A percentile compares a stretch with the other conserved stretches of the same genome.
Conservation (phyloP, 495 filamentous ascomycete genomes). For the Penicillium cataractarum region DNA sequence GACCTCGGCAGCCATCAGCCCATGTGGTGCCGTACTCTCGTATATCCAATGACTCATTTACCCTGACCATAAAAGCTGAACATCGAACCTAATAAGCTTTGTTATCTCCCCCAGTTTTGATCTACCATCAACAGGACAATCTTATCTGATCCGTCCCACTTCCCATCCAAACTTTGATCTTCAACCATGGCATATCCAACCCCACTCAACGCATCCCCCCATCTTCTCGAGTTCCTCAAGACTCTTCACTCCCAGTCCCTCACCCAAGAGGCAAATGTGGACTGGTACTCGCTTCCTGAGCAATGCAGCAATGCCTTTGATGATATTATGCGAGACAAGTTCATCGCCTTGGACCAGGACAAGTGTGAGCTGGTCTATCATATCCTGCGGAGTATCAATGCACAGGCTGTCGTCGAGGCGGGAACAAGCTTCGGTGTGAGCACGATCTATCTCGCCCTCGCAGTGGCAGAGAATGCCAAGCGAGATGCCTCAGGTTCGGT, state of each 20-base stretch:
- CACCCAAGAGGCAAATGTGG: slow-evolving; percentile 34
- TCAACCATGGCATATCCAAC: slow-evolving; percentile 22
- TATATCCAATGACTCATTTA: neutral
- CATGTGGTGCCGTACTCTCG: neutral
- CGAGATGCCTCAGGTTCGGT: slow-evolving; percentile 11
- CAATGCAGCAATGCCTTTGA: slow-evolving; percentile 32
- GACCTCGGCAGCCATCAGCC: neutral
- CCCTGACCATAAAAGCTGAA: neutral
- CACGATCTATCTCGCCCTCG: slow-evolving; percentile 62
- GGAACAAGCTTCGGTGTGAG: slow-evolving; percentile 63
- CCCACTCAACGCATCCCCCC: slow-evolving; percentile 19
- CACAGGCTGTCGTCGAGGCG: slow-evolving; percentile 56
- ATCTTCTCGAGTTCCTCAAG: slow-evolving; percentile 28
- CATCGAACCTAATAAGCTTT: neutral
- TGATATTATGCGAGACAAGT: slow-evolving; percentile 51
- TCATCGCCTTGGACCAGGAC: slow-evolving; percentile 58
- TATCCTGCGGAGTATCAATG: slow-evolving; percentile 44
- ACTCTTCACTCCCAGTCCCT: slow-evolving; percentile 35
- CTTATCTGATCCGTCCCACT: neutral
- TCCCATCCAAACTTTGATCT: neutral
- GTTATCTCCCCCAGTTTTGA: neutral
- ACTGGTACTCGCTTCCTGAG: slow-evolving; percentile 16
- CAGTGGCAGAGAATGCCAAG: slow-evolving; percentile 43
- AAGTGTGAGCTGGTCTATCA: slow-evolving; percentile 60
- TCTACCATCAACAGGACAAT: neutral